These are phyloP conservation scores for Fragilaria radians DNA, from an alignment of 108 stramenopile genomes.

Conservation along the genomic window DNA sequence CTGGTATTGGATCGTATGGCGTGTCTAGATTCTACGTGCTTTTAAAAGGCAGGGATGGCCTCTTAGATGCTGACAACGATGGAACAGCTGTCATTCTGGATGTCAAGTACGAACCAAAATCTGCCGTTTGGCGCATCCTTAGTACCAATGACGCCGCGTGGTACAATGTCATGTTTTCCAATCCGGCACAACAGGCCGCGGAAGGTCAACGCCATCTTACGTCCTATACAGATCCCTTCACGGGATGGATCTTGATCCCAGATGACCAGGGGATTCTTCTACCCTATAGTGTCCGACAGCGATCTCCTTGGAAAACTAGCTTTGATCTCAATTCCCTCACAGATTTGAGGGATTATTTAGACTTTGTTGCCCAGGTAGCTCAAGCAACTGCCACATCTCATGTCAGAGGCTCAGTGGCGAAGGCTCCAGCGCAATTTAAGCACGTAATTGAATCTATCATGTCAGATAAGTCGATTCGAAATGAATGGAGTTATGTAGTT, in stretches of 20 bases:
- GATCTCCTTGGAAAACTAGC: slow-evolving; percentile 51
- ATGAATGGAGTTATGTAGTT: slow-evolving; percentile 39
- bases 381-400: slow-evolving; percentile 50
- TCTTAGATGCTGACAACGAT: slow-evolving; percentile 15
- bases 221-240: slow-evolving; percentile 54
- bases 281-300: slow-evolving; percentile 42
- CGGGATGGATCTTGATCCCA: slow-evolving; percentile 39
- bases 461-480: slow-evolving; percentile 21
- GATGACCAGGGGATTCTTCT: slow-evolving; percentile 5
- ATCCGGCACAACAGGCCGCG: slow-evolving; percentile 42
- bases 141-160: slow-evolving; percentile 30
- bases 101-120: slow-evolving; percentile 47
- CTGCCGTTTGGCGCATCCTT: slow-evolving; percentile 28
- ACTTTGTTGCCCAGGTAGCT: slow-evolving; percentile 49
- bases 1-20: slow-evolving; percentile 47
- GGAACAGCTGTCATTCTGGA: slow-evolving; percentile 40
- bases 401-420: slow-evolving; percentile 47
- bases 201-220: slow-evolving; percentile 47
- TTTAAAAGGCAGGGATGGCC: slow-evolving; percentile 36
- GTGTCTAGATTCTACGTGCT: slow-evolving; percentile 63
- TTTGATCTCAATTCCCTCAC: slow-evolving; percentile 24
- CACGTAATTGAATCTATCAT: slow-evolving; percentile 44
- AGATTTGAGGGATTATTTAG: slow-evolving; percentile 21
- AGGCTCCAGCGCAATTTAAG: slow-evolving; percentile 58
- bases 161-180: slow-evolving; percentile 43